Evolutionary conservation across 208 protist genomes (phyloP).

Genomic region (Polymyxa betae): DNA sequence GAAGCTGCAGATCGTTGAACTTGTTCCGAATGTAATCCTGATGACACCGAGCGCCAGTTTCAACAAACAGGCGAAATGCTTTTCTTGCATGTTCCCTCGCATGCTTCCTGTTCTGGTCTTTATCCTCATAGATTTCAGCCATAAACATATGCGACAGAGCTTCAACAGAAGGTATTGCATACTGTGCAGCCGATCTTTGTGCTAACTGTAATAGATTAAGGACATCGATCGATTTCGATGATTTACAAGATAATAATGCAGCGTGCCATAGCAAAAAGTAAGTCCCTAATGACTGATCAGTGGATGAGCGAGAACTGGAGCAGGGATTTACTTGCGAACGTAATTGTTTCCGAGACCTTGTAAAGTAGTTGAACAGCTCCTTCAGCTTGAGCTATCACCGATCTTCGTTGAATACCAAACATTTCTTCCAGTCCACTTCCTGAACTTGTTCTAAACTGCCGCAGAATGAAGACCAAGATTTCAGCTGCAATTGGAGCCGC

Average conservation of each 20-base stretch:
- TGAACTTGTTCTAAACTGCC: not conserved
- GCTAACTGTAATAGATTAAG: not conserved
- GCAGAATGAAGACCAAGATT: not conserved
- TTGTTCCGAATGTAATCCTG: not conserved
- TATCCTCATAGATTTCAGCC: not conserved
- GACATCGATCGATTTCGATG: not conserved
- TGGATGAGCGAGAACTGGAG: not conserved
- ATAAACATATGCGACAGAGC: not conserved
- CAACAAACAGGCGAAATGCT: not conserved
- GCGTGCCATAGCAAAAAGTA: conserved; percentile 30
- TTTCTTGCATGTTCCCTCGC: not conserved
- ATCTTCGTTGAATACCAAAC: not conserved
- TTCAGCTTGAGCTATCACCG: not conserved
- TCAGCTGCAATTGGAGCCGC: not conserved
- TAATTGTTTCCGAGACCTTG: not conserved
- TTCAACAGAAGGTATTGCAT: not conserved
- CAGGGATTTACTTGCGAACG: not conserved
- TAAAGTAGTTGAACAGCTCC: not conserved
- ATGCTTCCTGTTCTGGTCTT: not conserved
- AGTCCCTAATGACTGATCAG: too few species aligned
- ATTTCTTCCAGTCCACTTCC: not conserved
- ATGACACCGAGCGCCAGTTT: not conserved
- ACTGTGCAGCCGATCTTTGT: not conserved
- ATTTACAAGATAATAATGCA: not conserved
- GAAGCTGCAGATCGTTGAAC: too few species aligned